These are phyloP conservation scores for Hordeum pubiflorum DNA, from an alignment of 202 grass and related monocot genomes.

Conservation along the genomic window DNA sequence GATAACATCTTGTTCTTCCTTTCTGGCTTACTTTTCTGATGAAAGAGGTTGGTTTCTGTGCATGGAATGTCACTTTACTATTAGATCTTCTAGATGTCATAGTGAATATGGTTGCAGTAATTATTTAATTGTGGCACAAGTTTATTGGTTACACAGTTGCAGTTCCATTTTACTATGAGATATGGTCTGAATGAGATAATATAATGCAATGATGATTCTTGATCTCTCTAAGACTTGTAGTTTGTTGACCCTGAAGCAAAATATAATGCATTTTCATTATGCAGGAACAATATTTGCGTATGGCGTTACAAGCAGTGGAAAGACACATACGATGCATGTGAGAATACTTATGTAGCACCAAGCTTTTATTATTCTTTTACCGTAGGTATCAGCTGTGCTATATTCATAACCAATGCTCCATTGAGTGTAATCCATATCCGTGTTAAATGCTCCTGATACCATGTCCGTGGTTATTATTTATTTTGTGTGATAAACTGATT, in stretches of 20 bases:
- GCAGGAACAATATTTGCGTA: conserved; percentile 99
- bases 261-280: not conserved
- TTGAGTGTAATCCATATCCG: not conserved
- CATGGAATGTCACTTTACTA: not conserved
- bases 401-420: not conserved
- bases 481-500: not conserved
- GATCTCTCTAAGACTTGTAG: not conserved
- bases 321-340: conserved; percentile 99
- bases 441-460: conserved; percentile 2
- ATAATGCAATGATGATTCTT: conserved; percentile 3
- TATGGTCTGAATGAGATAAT: not conserved
- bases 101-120: not conserved
- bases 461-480: not conserved
- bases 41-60: conserved; percentile 1
- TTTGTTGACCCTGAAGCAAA: conserved; percentile 1
- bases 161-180: not conserved
- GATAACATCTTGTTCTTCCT: not conserved
- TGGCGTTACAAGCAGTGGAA: conserved; percentile 98
- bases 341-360: conserved; percentile 34
- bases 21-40: not conserved
- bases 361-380: not conserved
- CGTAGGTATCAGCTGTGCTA: not conserved
- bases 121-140: not conserved
- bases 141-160: not conserved
- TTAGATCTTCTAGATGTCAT: not conserved